Evolutionary conservation across 352 stramenopile genomes (phyloP), one percentile per base, ranked within the genome.

Genomic region (Discostella stelligera): DNA sequence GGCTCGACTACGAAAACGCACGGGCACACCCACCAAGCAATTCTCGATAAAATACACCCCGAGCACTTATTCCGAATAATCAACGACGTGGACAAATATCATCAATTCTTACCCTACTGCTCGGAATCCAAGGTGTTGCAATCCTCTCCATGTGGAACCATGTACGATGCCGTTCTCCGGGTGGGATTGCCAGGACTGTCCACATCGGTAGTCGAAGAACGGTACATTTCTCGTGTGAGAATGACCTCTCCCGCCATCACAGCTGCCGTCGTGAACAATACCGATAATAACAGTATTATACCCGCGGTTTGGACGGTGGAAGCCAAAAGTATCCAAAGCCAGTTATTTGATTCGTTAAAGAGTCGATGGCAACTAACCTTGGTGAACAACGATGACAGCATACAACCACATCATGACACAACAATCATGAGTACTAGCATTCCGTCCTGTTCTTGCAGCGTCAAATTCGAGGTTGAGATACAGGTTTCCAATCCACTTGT

Each of bases 401-500:
- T 48, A 54, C 55, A 68, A 73, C 30, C n/a, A n/a, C n/a, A n/a
- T n/a, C n/a, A n/a, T n/a, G 60, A 70, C 16, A 21, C 50, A 21
- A 70, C 16, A 21, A 59, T 32, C 6, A 18, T 27, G 52, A 53
- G 25, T n/a, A 27, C n/a, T 8, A 67, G 14, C 25, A 66, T 27
- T 21, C 5, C 14, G 49, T 3, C 5, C 20, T 9, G 6, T 37
- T 84, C 62, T 16, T 82, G 71, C 62, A 44, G 79, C 32, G 80
- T 91, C 14, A 48, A 88, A 41, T 91, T 91, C 80, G 46, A 83
- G 62, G 80, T 91, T 8, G 79, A 88, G 72, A 89, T 91, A 65
- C 81, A 70, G 7, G 79, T 89, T 11, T 78, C 71, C 9, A 82
- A 91, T 82, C 83, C 85, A 23, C 5, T 89, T 2, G 77, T 89